Evolutionary conservation across 768 basidiomycete genomes (phyloP).

Genomic region (Trametes cingulata): DNA sequence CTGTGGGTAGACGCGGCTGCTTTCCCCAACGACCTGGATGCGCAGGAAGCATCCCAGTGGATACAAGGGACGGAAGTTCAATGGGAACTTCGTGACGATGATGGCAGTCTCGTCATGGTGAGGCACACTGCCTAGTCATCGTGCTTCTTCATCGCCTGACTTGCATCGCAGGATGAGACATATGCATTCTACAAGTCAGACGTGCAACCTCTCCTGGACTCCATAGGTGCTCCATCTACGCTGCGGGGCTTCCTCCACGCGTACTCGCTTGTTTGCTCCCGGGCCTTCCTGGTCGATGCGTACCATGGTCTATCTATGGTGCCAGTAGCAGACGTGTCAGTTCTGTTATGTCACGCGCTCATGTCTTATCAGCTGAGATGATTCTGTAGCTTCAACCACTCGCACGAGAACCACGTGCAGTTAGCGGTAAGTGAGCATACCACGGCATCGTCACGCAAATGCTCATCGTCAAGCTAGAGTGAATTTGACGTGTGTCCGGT

Average conservation of each 20-base stretch:
- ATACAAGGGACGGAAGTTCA: constrained; percentile 35
- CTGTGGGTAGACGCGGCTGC: constrained; percentile 51
- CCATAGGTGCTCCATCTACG: background rate
- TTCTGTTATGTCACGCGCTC: constrained; percentile 21
- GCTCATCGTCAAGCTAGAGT: constrained; percentile 26
- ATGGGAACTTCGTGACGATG: constrained; percentile 25
- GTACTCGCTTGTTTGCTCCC: constrained; percentile 48
- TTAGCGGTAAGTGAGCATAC: constrained; percentile 33
- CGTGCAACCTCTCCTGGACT: constrained; percentile 19
- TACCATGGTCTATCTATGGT: constrained; percentile 50
- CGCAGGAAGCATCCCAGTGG: constrained; percentile 35
- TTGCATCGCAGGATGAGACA: constrained; percentile 26
- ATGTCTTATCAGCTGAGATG: background rate
- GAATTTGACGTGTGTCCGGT: constrained; percentile 42
- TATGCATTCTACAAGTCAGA: constrained; percentile 25
- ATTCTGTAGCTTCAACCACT: constrained; percentile 39
- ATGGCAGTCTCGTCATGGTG: constrained; percentile 20
- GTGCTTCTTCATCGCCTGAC: background rate
- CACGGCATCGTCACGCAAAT: background rate
- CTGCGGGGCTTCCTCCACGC: constrained; percentile 37
- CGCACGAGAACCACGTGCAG: constrained; percentile 39
- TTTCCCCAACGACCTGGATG: constrained; percentile 27
- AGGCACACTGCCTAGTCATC: background rate
- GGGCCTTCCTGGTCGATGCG: constrained; percentile 50
- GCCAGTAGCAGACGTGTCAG: constrained; percentile 48